Evolutionary conservation across 129 eudicot species (phyloP), one percentile per base, ranked within the genome.

Genomic region (Centrapalus pauciflorus): DNA sequence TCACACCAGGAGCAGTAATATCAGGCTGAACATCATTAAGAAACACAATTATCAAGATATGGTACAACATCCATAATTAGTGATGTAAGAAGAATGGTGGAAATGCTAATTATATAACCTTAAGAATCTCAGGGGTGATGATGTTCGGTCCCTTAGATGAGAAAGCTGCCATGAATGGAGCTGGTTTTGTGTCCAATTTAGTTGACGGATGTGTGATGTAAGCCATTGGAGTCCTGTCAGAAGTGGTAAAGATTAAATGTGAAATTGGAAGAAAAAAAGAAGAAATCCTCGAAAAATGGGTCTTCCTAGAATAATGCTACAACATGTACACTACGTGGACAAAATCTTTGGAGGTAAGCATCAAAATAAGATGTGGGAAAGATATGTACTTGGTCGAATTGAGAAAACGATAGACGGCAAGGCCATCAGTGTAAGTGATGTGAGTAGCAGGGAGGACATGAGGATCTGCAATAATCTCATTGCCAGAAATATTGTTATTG

Each of bases 371-470:
- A 62, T 41, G 14, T 7, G 49, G 2, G 11, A 41, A 14, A 41
- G 14, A 3, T 41, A 41, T 9, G 14, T 85, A 87, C 96, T 63
- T 79, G 57, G 95, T 79, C 8, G 87, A 76, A 32, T 68, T 72
- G 58, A 94, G 68, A 71, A 84, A 89, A 13, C 41, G 64, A 21
- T 17, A 75, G 37, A 94, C 86, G 34, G 88, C 76, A 55, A 75
- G 70, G 17, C 97, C 93, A 34, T 94, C 88, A 0, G 73, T 66
- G 67, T 86, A 86, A 51, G 73, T 89, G 60, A 94, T 80, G 20
- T 94, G 99, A 13, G 99, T 78, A 63, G 93, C 94, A 1, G 97
- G 95, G n/a, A 89, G 73, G 46, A 94, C 85, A 70, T 94, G 97
- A 72, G 95, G 90, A 68, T 94, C 99, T 23, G 95, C 90, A 23